Percentiles rank a stretch among this genome's conserved stretches.
These are phyloP conservation scores for Phytophthora meadii DNA, from an alignment of 352 stramenopile species.

Conservation along the genomic window DNA sequence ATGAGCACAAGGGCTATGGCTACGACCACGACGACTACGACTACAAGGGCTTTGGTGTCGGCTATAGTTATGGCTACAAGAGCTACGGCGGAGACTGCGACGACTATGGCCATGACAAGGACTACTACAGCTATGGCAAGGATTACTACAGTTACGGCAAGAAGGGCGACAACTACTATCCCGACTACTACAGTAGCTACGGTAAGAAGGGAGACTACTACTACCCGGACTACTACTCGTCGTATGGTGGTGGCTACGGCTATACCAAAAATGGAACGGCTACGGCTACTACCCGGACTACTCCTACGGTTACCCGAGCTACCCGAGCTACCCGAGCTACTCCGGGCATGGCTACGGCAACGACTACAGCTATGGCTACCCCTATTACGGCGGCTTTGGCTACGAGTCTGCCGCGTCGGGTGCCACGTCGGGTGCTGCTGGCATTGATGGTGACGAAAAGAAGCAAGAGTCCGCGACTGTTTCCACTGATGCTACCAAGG, in stretches of 20 bases:
- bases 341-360: background rate
- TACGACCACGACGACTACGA: background rate
- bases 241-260: background rate
- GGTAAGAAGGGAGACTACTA: background rate
- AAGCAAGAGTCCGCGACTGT: slow-evolving; percentile 7
- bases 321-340: background rate
- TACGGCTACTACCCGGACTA: background rate
- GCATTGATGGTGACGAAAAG: background rate
- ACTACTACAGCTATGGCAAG: background rate
- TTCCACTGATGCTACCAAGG: background rate
- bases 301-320: background rate
- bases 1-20: background rate
- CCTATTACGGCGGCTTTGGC: background rate
- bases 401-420: background rate
- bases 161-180: slow-evolving; percentile 1
- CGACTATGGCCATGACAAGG: background rate
- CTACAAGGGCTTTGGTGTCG: background rate
- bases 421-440: background rate
- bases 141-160: background rate
- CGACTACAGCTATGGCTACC: background rate
- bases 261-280: background rate
- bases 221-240: slow-evolving; percentile 2
- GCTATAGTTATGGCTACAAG: background rate
- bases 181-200: slow-evolving; percentile 1
- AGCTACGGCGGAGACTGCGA: background rate